Evolutionary conservation across 73 alveolate genomes (phyloP), one percentile per base, ranked within the genome.

Genomic region (Tetrahymena borealis): DNA sequence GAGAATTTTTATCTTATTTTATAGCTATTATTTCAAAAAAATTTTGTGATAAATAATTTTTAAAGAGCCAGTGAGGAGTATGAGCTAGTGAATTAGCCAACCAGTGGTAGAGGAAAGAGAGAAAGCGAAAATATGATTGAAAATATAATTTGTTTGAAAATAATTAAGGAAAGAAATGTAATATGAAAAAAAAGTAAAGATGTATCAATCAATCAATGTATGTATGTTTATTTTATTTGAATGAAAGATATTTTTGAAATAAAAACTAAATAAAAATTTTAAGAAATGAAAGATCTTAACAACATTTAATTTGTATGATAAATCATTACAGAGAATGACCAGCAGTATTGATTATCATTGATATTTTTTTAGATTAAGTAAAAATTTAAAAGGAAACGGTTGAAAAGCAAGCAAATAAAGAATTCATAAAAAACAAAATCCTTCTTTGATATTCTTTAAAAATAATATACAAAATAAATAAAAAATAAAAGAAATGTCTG

Each of bases 351-450:
- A n/a, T n/a, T n/a, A n/a, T n/a, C 28, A 60, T 24, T 24, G 85
- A 60, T 8, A 24, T 7, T 32, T 60, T 24, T 24, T 60, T 60
- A 35, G 31, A 24, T 60, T 60, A 60, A 60, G 38, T 60, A 60
- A 60, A 60, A 60, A 60, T 60, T 60, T 60, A 60, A 60, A 60
- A 60, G 85, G 85, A 60, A 60, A 60, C 85, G 85, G 85, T 60
- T 60, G 28, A 60, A 60, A 60, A 35, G 38, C 85, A 60, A 60
- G 4, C 85, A 60, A 60, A 60, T 60, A 60, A 60, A 60, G 28
- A 60, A 60, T 60, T 60, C 85, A 5, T 60, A 60, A 60, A 60
- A 24, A 60, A 60, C 85, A 60, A 60, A 60, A 60, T 60, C 85
- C 28, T 60, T 60, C 85, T 24, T 60, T 60, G 37, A 60, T 60